These are phyloP conservation scores for Coffea eugenioides DNA, from an alignment of 257 asterid genomes.

Conservation along the genomic window DNA sequence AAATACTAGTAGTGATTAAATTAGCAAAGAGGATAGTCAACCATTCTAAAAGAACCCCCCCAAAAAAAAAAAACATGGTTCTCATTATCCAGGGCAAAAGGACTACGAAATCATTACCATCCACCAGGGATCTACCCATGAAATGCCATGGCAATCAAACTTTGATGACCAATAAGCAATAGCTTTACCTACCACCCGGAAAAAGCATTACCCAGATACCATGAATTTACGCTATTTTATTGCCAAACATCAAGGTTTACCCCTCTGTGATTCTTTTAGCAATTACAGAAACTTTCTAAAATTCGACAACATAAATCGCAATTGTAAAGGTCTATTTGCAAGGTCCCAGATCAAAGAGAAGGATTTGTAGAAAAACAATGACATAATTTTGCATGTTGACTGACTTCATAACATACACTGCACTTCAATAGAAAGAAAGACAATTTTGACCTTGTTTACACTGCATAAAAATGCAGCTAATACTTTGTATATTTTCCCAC, in stretches of 20 bases:
- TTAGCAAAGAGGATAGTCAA: neutral
- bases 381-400: neutral
- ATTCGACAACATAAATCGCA: neutral
- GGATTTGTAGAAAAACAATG: neutral
- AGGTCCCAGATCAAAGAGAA: neutral
- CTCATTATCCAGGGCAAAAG: neutral
- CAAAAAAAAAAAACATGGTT: neutral
- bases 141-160: neutral
- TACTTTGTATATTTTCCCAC: neutral
- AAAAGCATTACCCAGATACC: neutral
- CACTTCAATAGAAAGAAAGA: neutral
- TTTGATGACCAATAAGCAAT: neutral
- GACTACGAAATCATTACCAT: neutral
- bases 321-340: neutral
- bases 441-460: neutral
- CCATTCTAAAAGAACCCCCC: neutral
- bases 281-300: neutral
- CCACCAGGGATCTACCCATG: neutral
- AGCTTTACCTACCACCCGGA: neutral
- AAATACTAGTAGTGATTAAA: neutral
- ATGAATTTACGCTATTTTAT: neutral
- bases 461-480: neutral
- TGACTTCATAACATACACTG: neutral
- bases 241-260: neutral
- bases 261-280: neutral